Conservation (phyloP, 208 protist species). For the Vickermania ingenoplastis region DNA sequence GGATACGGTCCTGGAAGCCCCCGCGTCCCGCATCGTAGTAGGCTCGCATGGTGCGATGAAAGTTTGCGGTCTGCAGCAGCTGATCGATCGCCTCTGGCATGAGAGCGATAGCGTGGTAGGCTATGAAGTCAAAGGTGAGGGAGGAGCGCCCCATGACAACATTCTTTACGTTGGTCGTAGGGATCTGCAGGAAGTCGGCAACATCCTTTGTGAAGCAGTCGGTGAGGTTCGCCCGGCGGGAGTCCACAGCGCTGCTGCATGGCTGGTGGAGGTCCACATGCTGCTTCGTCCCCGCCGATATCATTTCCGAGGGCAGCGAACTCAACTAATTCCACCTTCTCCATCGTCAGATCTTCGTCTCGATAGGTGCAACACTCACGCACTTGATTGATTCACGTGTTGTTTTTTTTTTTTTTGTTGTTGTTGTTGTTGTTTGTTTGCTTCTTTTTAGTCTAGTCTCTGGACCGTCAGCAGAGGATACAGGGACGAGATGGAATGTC, state of each 20-base stretch:
- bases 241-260: background rate
- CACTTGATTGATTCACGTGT: no score
- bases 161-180: background rate
- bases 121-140: background rate
- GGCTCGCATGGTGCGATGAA: background rate
- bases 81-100: constrained; percentile 1
- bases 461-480: no score
- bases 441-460: no score
- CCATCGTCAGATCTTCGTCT: no score
- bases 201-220: background rate
- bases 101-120: background rate
- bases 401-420: no score
- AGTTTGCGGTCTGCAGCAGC: constrained; percentile 2
- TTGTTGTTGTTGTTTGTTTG: no score
- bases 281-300: background rate
- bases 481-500: no score
- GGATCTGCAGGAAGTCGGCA: background rate
- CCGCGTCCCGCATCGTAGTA: background rate
- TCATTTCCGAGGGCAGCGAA: background rate
- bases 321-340: background rate
- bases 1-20: background rate
- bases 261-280: background rate
- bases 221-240: background rate
- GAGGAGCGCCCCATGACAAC: background rate
- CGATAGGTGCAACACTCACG: no score